A percentile compares a stretch with the other conserved stretches of the same genome.
These are phyloP conservation scores for Yamadazyma philogaea DNA, from an alignment of 805 yeast species.

Conservation along the genomic window DNA sequence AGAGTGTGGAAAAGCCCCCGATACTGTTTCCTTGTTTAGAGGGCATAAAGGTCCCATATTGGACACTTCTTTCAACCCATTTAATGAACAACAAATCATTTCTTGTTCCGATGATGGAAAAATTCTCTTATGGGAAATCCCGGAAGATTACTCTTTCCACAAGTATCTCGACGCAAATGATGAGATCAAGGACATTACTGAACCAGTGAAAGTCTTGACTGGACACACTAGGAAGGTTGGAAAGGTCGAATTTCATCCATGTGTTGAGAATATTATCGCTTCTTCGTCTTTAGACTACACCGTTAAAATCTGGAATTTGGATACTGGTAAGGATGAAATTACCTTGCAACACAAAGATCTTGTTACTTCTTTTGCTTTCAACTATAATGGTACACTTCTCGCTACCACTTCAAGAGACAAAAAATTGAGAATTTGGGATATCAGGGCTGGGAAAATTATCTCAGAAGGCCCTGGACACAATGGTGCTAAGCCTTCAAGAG, in stretches of 20 bases:
- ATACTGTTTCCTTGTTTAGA: slow-evolving; percentile 85
- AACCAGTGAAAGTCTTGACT: slow-evolving; percentile 63
- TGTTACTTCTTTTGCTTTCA: slow-evolving; percentile 90
- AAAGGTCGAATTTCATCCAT: slow-evolving; percentile 84
- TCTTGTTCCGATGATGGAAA: slow-evolving; percentile 80
- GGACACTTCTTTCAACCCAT: slow-evolving; percentile 95
- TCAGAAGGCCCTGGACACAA: slow-evolving; percentile 87
- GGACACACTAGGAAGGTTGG: slow-evolving; percentile 97
- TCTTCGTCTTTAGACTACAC: slow-evolving; percentile 89
- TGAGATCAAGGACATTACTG: slow-evolving; percentile 57
- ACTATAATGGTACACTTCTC: slow-evolving; percentile 79
- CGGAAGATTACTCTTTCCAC: slow-evolving; percentile 73
- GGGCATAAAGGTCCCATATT: slow-evolving; percentile 95
- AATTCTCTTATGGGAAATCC: slow-evolving; percentile 84
- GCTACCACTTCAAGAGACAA: slow-evolving; percentile 93
- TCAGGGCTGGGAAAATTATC: slow-evolving; percentile 66
- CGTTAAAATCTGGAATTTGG: slow-evolving; percentile 87
- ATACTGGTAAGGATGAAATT: slow-evolving; percentile 63
- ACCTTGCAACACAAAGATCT: slow-evolving; percentile 85
- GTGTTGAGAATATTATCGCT: slow-evolving; percentile 81
- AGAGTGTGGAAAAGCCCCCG: slow-evolving; percentile 92
- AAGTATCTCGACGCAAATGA: slow-evolving; percentile 53
- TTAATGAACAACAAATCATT: slow-evolving; percentile 68
- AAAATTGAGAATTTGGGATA: slow-evolving; percentile 87
- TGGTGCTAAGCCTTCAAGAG: slow-evolving; percentile 89